phyloP scores from a whole-genome alignment of 768 basidiomycete genomes.

The Leccinum fibrillosum region DNA sequence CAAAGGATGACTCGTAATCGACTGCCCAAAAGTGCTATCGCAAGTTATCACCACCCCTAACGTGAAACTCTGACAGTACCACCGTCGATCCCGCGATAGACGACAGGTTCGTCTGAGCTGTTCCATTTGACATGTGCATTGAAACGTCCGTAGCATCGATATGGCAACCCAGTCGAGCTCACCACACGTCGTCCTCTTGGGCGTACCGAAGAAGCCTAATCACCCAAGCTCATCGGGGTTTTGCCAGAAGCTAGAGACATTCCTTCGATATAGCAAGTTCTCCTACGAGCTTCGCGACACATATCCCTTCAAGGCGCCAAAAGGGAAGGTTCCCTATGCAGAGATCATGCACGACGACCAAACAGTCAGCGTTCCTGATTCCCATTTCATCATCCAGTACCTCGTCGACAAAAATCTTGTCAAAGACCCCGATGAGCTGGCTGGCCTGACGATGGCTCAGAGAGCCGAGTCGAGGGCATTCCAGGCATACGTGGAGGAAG shows the following conservation, averaged over 20 bases:
- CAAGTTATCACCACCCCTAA: too few relatives aligned
- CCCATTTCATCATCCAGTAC: conserved; percentile 33
- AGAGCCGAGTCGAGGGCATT: conserved; percentile 34
- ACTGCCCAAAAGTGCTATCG: too few relatives aligned
- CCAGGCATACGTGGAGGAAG: conserved; percentile 31
- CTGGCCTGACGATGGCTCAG: conserved; percentile 25
- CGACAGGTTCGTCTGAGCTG: neutral
- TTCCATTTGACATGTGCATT: neutral
- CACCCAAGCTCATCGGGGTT: conserved; percentile 28
- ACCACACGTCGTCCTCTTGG: conserved; percentile 26
- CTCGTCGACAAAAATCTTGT: conserved; percentile 24
- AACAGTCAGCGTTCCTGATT: conserved; percentile 26
- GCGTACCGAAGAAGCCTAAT: conserved; percentile 19
- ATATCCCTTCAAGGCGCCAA: conserved; percentile 26
- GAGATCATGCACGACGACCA: conserved; percentile 26
- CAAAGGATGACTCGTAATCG: too few relatives aligned
- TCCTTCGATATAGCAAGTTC: conserved; percentile 25
- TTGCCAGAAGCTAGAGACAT: conserved; percentile 34
- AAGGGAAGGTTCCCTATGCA: conserved; percentile 33
- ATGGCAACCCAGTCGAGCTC: conserved; percentile 14
- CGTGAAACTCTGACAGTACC: neutral
- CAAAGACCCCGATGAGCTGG: conserved; percentile 28
- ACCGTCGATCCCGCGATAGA: neutral
- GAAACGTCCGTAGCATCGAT: neutral
- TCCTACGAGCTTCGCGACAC: conserved; percentile 28